Conservation (phyloP, 1,284 basidiomycete genomes). For the Afroboletus lepidellus region DNA sequence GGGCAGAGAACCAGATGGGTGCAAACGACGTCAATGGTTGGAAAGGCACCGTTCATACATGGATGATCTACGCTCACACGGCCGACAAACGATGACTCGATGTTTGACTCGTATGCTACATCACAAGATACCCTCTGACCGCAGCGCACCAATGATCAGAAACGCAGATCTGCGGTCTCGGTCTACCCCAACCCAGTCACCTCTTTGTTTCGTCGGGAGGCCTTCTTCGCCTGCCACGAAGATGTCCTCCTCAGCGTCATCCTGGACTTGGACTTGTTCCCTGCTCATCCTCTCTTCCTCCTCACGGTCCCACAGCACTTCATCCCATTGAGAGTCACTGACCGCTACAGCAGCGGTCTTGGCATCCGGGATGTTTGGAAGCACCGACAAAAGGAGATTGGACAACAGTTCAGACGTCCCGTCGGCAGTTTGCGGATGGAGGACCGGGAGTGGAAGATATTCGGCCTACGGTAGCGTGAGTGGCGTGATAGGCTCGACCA, state of each 20-base stretch:
- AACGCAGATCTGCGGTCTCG: conserved; percentile 75
- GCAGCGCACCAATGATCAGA: conserved; percentile 69
- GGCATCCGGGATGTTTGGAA: conserved; percentile 67
- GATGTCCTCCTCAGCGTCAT: conserved; percentile 44
- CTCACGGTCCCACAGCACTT: conserved; percentile 72
- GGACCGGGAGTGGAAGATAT: conserved; percentile 68
- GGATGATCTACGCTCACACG: conserved; percentile 35
- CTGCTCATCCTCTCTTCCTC: conserved; percentile 45
- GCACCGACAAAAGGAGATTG: conserved; percentile 65
- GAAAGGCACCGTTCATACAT: not conserved
- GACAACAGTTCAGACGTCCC: conserved; percentile 70
- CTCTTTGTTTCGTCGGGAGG: conserved; percentile 42
- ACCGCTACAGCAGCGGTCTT: conserved; percentile 73
- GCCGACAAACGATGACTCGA: not conserved
- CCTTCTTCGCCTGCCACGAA: conserved; percentile 57
- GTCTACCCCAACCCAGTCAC: conserved; percentile 74
- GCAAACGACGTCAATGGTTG: not conserved
- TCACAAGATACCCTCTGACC: conserved; percentile 66
- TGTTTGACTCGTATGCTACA: not conserved
- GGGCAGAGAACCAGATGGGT: conserved; percentile 8
- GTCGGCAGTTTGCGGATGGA: conserved; percentile 57
- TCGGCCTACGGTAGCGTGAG: conserved; percentile 52
- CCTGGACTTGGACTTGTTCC: conserved; percentile 24
- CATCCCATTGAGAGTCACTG: conserved; percentile 72
- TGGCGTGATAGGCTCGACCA: not conserved